These are phyloP conservation scores for Colletotrichum sidae DNA, from an alignment of 2,329 filamentous ascomycete species.

Conservation along the genomic window DNA sequence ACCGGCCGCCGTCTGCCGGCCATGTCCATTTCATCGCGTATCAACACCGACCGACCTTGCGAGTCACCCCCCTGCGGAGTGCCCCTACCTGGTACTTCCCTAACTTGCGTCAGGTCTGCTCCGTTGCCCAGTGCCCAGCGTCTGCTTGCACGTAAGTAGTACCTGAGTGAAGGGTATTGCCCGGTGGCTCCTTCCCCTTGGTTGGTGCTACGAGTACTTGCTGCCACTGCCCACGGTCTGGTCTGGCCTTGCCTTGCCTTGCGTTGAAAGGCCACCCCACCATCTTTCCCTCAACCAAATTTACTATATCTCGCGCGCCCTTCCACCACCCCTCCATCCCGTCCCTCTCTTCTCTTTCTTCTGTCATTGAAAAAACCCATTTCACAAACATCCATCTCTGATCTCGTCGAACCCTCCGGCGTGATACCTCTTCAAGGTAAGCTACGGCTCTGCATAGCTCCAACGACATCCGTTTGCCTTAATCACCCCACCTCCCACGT, in stretches of 20 bases:
- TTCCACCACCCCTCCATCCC: slow-evolving; percentile 24
- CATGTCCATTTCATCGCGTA: background rate
- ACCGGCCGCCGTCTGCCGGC: slow-evolving; percentile 31
- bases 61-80: slow-evolving; percentile 28
- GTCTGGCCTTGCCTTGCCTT: slow-evolving; percentile 15
- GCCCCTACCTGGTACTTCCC: slow-evolving; percentile 33
- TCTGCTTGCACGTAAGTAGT: no score
- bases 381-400: slow-evolving; percentile 14
- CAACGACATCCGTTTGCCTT: slow-evolving; percentile 7
- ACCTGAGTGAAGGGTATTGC: background rate
- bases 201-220: background rate
- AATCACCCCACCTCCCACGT: slow-evolving; percentile 17
- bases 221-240: slow-evolving; percentile 6
- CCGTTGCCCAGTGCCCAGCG: no score
- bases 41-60: slow-evolving; percentile 14
- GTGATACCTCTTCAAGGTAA: slow-evolving; percentile 25
- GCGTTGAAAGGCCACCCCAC: slow-evolving; percentile 42
- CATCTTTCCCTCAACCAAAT: slow-evolving; percentile 41
- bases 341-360: slow-evolving; percentile 8
- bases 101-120: slow-evolving; percentile 27
- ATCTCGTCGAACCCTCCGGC: slow-evolving; percentile 28
- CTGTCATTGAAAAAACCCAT: slow-evolving; percentile 29
- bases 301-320: slow-evolving; percentile 36
- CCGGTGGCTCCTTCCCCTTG: background rate
- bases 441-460: slow-evolving; percentile 16